These are phyloP conservation scores for Helotiales sp. DNA, from an alignment of 2,329 filamentous ascomycete species.

Conservation along the genomic window DNA sequence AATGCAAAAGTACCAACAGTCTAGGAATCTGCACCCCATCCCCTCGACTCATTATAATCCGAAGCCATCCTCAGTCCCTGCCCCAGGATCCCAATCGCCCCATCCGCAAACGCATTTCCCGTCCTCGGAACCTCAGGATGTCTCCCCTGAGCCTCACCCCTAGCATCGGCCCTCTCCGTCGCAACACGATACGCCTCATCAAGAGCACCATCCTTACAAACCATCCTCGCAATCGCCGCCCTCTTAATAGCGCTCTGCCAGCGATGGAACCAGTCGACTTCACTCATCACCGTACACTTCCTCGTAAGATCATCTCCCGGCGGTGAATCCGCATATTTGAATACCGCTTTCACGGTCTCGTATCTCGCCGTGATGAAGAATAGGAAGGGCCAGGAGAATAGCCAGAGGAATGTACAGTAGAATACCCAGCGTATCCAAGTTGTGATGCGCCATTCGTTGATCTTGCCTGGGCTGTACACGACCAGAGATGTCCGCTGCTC, in stretches of 20 bases:
- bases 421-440: slow-evolving; percentile 68
- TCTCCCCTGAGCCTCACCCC: slow-evolving; percentile 22
- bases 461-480: slow-evolving; percentile 65
- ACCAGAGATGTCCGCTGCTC: slow-evolving; percentile 60
- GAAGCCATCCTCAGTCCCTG: slow-evolving; percentile 46
- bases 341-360: slow-evolving; percentile 65
- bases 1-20: neutral
- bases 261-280: slow-evolving; percentile 63
- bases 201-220: slow-evolving; percentile 55
- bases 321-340: slow-evolving; percentile 34
- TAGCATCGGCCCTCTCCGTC: slow-evolving; percentile 45
- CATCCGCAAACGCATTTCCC: slow-evolving; percentile 49
- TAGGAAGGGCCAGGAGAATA: slow-evolving; percentile 73
- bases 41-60: slow-evolving; percentile 30
- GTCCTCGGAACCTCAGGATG: slow-evolving; percentile 35
- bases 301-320: slow-evolving; percentile 26
- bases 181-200: slow-evolving; percentile 60
- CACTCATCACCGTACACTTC: slow-evolving; percentile 43
- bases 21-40: slow-evolving; percentile 38
- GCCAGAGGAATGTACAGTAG: slow-evolving; percentile 68
- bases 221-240: slow-evolving; percentile 59
- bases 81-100: slow-evolving; percentile 50
- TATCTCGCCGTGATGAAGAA: slow-evolving; percentile 71
- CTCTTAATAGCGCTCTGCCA: slow-evolving; percentile 66
- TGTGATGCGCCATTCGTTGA: slow-evolving; percentile 69